Conservation (phyloP, 768 basidiomycete species). For the Pleurotus ostreatus region DNA sequence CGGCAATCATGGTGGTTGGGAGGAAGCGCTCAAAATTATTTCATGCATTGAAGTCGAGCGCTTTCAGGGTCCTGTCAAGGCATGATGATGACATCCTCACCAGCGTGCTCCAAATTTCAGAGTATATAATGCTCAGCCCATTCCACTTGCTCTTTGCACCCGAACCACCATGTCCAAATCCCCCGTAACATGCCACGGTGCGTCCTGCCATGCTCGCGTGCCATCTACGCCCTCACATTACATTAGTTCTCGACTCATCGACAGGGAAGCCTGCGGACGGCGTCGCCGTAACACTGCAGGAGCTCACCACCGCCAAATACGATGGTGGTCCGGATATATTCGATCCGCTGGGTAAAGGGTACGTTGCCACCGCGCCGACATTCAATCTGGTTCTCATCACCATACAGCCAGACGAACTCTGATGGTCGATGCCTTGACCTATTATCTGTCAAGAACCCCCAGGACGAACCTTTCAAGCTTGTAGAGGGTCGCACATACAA, state of each 20-base stretch:
- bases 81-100: not conserved
- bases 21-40: not conserved
- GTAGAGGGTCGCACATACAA: slow-evolving; percentile 68
- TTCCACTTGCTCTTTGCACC: not conserved
- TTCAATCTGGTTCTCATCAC: slow-evolving; percentile 1
- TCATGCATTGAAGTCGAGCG: not conserved
- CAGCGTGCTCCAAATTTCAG: not conserved
- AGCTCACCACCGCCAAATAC: slow-evolving; percentile 28
- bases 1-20: slow-evolving; percentile 28
- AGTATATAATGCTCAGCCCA: not conserved
- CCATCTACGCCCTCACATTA: not conserved
- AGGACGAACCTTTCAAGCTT: slow-evolving; percentile 40
- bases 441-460: slow-evolving; percentile 48
- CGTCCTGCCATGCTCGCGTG: slow-evolving; percentile 10
- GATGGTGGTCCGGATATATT: slow-evolving; percentile 41
- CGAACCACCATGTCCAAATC: slow-evolving; percentile 47
- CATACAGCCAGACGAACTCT: slow-evolving; percentile 61
- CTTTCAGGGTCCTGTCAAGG: not conserved
- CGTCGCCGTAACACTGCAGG: slow-evolving; percentile 61
- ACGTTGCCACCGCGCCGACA: slow-evolving; percentile 11
- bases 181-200: slow-evolving; percentile 91
- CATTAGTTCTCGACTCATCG: slow-evolving; percentile 80
- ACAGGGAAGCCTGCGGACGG: slow-evolving; percentile 77
- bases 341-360: slow-evolving; percentile 60
- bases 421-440: slow-evolving; percentile 83